These are phyloP conservation scores for Hymenoscyphus scutula DNA, from an alignment of 2,329 filamentous ascomycete species.

Conservation along the genomic window DNA sequence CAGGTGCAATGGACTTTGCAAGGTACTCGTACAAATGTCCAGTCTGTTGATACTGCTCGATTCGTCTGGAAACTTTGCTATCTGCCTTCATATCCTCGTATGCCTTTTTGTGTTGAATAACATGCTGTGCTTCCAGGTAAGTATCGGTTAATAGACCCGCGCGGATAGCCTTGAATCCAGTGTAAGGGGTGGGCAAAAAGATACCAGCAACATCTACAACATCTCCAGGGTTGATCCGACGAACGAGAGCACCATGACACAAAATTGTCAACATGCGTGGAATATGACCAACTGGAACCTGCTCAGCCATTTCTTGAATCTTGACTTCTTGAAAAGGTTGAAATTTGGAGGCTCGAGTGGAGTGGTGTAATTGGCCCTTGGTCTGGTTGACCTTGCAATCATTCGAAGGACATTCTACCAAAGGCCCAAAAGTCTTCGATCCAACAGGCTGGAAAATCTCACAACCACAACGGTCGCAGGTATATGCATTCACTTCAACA, in stretches of 20 bases:
- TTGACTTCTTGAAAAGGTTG: slow-evolving; percentile 97
- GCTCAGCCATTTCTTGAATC: slow-evolving; percentile 98
- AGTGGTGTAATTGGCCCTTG: slow-evolving; percentile 90
- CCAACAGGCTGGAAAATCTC: slow-evolving; percentile 97
- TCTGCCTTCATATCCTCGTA: slow-evolving; percentile 92
- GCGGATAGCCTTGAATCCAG: slow-evolving; percentile 96
- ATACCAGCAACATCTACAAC: slow-evolving; percentile 92
- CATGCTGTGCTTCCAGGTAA: slow-evolving; percentile 90
- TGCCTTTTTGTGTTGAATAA: slow-evolving; percentile 96
- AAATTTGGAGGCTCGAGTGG: slow-evolving; percentile 95
- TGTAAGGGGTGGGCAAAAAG: slow-evolving; percentile 95
- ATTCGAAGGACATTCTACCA: slow-evolving; percentile 83
- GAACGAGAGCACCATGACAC: slow-evolving; percentile 81
- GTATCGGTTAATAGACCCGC: slow-evolving; percentile 96
- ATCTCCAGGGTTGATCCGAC: slow-evolving; percentile 89
- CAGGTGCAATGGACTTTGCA: slow-evolving; percentile 91
- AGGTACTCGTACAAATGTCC: slow-evolving; percentile 96
- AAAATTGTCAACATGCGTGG: slow-evolving; percentile 86
- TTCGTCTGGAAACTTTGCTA: slow-evolving; percentile 72
- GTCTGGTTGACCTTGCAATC: slow-evolving; percentile 88
- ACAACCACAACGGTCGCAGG: slow-evolving; percentile 91
- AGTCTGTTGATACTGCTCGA: slow-evolving; percentile 78
- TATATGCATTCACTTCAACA: slow-evolving; percentile 97
- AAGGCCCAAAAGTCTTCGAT: slow-evolving; percentile 84
- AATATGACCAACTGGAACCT: slow-evolving; percentile 97